Percentiles rank a stretch among this genome's conserved stretches.
Conservation (phyloP, 129 eudicot species). For the Gnaphalium uliginosum region DNA sequence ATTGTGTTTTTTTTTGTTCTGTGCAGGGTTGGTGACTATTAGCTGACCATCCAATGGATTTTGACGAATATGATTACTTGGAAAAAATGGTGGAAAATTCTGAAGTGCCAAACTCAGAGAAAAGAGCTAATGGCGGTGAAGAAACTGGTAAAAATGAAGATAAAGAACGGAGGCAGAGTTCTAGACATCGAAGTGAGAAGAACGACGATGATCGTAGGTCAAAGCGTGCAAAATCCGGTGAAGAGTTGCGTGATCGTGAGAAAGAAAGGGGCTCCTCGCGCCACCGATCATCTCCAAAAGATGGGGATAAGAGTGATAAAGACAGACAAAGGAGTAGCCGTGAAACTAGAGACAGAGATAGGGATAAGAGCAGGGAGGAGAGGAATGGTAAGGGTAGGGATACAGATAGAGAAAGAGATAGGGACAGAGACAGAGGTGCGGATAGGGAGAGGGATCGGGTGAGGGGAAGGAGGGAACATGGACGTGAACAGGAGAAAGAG, state of each 20-base stretch:
- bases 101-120: conserved; percentile 46
- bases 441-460: conserved; percentile 46
- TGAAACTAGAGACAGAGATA: conserved; percentile 56
- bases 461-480: conserved; percentile 50
- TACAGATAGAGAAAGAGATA: conserved; percentile 40
- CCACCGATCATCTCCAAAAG: conserved; percentile 62
- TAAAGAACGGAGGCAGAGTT: conserved; percentile 52
- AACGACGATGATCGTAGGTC: conserved; percentile 50
- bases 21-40: conserved; percentile 14
- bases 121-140: conserved; percentile 54
- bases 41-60: conserved; percentile 51
- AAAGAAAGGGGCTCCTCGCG: conserved; percentile 67
- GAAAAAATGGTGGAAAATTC: conserved; percentile 74
- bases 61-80: conserved; percentile 83
- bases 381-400: conserved; percentile 52
- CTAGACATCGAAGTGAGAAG: conserved; percentile 58
- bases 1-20: background rate
- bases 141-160: conserved; percentile 42
- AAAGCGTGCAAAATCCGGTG: conserved; percentile 59
- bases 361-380: conserved; percentile 44
- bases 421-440: conserved; percentile 36
- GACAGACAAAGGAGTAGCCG: conserved; percentile 57
- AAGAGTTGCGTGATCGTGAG: conserved; percentile 56
- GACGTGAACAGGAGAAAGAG: conserved; percentile 45
- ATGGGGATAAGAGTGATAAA: conserved; percentile 62